phyloP scores from a whole-genome alignment of 148 eudicot species.

The Amaranthus hypochondriacus region DNA sequence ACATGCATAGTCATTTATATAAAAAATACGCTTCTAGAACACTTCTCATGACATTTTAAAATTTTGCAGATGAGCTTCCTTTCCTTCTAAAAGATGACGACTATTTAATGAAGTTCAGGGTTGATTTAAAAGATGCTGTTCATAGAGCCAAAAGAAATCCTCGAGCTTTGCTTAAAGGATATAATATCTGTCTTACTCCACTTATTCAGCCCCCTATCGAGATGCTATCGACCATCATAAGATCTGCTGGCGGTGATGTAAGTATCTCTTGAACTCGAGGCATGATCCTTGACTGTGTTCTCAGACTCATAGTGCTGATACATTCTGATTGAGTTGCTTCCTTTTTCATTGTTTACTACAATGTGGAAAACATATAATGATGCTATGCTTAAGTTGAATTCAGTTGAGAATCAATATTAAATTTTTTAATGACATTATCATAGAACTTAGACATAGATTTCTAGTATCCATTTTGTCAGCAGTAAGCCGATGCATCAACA shows the following conservation, averaged over 20 bases:
- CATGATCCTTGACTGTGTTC: not conserved
- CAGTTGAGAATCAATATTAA: not conserved
- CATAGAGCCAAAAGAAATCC: slow-evolving; percentile 60
- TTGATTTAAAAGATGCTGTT: slow-evolving; percentile 59
- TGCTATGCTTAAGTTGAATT: not conserved
- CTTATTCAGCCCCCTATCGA: slow-evolving; percentile 57
- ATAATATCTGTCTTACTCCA: slow-evolving; percentile 58
- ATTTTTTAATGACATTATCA: not conserved
- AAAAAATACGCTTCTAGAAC: not conserved
- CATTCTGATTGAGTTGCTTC: not conserved
- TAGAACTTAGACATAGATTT: not conserved
- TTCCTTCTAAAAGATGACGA: slow-evolving; percentile 65
- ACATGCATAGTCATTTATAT: not conserved
- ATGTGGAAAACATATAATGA: not conserved
- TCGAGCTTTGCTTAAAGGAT: slow-evolving; percentile 51
- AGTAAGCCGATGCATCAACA: too few relatives aligned
- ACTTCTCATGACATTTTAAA: not conserved
- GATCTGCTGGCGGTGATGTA: slow-evolving; percentile 84
- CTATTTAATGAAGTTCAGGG: slow-evolving; percentile 50
- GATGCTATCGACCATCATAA: slow-evolving; percentile 51
- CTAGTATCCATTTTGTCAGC: not conserved
- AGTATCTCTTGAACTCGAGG: slow-evolving; percentile 22
- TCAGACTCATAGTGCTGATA: not conserved
- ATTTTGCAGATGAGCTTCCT: slow-evolving; percentile 65
- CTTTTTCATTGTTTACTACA: not conserved